Evolutionary conservation across 495 filamentous ascomycete genomes (phyloP).

Genomic region (Penicillium argentinense): DNA sequence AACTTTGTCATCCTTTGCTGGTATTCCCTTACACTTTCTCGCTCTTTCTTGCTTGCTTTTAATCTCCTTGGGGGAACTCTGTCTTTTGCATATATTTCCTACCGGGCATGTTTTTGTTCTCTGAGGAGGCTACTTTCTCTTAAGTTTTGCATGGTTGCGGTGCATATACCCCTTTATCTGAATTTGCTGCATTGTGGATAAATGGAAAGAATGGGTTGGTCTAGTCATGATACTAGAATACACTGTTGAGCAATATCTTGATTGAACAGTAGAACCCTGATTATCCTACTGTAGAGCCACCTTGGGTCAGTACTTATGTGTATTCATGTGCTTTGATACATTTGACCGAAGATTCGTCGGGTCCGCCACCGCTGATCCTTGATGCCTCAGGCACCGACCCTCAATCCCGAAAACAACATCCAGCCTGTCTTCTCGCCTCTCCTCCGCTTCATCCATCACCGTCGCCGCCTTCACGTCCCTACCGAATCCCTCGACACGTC

Average conservation of each 20-base stretch:
- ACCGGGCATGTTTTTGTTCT: slow-evolving; percentile 6
- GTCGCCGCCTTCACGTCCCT: slow-evolving; percentile 9
- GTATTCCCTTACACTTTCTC: slow-evolving; percentile 21
- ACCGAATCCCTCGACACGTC: slow-evolving; percentile 3
- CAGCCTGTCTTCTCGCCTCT: slow-evolving; percentile 37
- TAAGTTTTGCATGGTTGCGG: slow-evolving; percentile 37
- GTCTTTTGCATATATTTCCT: slow-evolving; percentile 25
- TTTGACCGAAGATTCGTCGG: slow-evolving; percentile 5
- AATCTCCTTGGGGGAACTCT: slow-evolving; percentile 21
- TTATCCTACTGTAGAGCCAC: no score
- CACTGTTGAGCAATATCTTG: no score
- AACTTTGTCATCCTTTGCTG: slow-evolving; percentile 20
- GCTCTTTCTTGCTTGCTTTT: slow-evolving; percentile 14
- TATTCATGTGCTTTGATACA: no score
- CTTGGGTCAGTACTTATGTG: no score
- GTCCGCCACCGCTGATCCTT: slow-evolving; percentile 18
- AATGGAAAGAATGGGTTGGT: slow-evolving; percentile 6
- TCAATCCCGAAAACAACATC: slow-evolving; percentile 32
- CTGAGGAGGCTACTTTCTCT: slow-evolving; percentile 27
- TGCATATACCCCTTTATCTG: slow-evolving; percentile 42
- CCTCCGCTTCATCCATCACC: slow-evolving; percentile 26
- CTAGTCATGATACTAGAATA: slow-evolving; percentile 1
- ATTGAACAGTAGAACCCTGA: no score
- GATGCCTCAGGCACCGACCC: slow-evolving; percentile 22
- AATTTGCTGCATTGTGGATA: slow-evolving; percentile 38